Evolutionary conservation across 805 yeast species (phyloP).

Genomic region (Barnettozyma siamensis): DNA sequence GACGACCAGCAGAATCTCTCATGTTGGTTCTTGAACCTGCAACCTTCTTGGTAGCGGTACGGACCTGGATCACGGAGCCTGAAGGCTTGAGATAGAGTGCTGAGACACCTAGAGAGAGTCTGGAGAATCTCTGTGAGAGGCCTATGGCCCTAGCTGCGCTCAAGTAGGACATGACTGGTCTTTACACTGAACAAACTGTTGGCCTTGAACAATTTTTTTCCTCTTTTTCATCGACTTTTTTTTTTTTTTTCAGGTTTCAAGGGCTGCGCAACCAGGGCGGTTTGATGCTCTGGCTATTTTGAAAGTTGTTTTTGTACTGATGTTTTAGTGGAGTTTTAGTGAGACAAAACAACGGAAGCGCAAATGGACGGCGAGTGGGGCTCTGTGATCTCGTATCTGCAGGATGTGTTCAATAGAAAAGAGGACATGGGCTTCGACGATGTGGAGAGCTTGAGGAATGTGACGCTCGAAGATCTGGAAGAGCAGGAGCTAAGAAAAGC

Average conservation of each 20-base stretch:
- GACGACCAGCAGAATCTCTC: slow-evolving; percentile 91
- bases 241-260: background rate
- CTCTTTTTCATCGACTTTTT: background rate
- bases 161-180: slow-evolving; percentile 14
- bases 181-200: background rate
- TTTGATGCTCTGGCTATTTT: background rate
- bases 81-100: background rate
- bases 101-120: slow-evolving; percentile 11
- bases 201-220: background rate
- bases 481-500: slow-evolving; percentile 36
- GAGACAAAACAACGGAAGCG: slow-evolving; percentile 31
- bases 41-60: slow-evolving; percentile 91
- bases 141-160: slow-evolving; percentile 12
- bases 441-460: slow-evolving; percentile 23
- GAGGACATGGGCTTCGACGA: slow-evolving; percentile 49
- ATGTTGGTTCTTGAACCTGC: slow-evolving; percentile 93
- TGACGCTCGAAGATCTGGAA: slow-evolving; percentile 27
- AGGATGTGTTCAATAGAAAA: slow-evolving; percentile 60
- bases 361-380: slow-evolving; percentile 66
- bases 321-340: background rate
- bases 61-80: slow-evolving; percentile 35
- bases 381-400: slow-evolving; percentile 56
- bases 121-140: slow-evolving; percentile 12
- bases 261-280: background rate
- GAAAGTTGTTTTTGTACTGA: too few relatives aligned